These are phyloP conservation scores for Solanum habrochaites DNA, from an alignment of 257 asterid genomes.

Conservation along the genomic window DNA sequence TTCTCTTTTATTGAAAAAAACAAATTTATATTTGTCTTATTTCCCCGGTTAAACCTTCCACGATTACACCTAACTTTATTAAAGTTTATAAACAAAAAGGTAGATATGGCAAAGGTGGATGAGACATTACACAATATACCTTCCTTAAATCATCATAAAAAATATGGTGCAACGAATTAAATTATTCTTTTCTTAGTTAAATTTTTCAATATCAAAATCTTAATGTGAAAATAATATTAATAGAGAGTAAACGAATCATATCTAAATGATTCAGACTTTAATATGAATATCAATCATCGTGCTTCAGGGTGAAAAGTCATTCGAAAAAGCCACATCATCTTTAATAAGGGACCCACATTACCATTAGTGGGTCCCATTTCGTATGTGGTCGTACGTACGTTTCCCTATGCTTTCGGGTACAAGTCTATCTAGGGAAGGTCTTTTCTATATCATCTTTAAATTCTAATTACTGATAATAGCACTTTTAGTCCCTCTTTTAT, in stretches of 20 bases:
- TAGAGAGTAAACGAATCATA: rapidly evolving
- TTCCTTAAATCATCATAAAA: neutral
- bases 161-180: neutral
- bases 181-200: neutral
- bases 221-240: too few species aligned
- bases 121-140: neutral
- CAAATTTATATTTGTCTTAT: neutral
- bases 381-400: conserved; percentile 34
- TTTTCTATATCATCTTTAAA: conserved; percentile 4
- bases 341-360: neutral
- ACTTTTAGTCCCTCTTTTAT: neutral
- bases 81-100: neutral
- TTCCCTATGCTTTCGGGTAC: neutral
- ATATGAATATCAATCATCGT: too few species aligned
- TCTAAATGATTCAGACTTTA: too few species aligned
- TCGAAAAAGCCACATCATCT: neutral
- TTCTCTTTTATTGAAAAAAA: neutral
- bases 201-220: too few species aligned
- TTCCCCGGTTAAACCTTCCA: neutral
- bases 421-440: conserved; percentile 47
- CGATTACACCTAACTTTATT: neutral
- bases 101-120: neutral
- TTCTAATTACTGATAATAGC: neutral
- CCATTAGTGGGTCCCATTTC: conserved; percentile 3
- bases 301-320: neutral